Evolutionary conservation across 2,329 filamentous ascomycete genomes (phyloP).

Genomic region (Stagonosporopsis vannaccii): DNA sequence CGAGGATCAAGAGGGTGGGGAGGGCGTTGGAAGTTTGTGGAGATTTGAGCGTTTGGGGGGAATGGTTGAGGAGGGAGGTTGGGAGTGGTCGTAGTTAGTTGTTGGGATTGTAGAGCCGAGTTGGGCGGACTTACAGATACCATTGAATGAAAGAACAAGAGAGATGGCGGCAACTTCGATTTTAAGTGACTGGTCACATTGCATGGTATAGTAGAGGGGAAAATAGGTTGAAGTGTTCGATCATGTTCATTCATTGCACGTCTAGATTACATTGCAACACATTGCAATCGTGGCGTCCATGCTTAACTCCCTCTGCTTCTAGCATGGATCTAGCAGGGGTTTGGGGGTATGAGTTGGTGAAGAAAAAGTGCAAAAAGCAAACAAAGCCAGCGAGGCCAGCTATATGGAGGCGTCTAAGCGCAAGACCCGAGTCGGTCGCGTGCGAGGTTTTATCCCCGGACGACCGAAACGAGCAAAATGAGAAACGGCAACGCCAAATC

Average conservation of each 20-base stretch:
- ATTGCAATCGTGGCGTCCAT: constrained; percentile 21
- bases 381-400: constrained; percentile 5
- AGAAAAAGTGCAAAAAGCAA: constrained; percentile 12
- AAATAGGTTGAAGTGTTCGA: constrained; percentile 6
- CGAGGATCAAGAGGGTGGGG: constrained; percentile 47
- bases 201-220: background rate
- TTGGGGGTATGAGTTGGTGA: constrained; percentile 19
- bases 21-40: constrained; percentile 57
- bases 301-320: constrained; percentile 22
- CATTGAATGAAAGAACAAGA: background rate
- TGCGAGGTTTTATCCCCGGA: constrained; percentile 2
- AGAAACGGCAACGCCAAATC: constrained; percentile 15
- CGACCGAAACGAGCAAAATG: background rate
- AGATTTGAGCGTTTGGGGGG: constrained; percentile 60
- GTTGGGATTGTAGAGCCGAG: background rate
- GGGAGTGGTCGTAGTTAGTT: background rate
- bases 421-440: background rate
- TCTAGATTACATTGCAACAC: constrained; percentile 18
- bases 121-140: too few relatives aligned
- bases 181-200: background rate
- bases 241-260: constrained; percentile 22
- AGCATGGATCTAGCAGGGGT: constrained; percentile 25
- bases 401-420: constrained; percentile 7
- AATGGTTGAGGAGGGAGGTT: constrained; percentile 54
- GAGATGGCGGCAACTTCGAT: background rate